A percentile compares a stretch with the other conserved stretches of the same genome.
phyloP scores from a whole-genome alignment of 2,329 filamentous ascomycete genomes.

The Graphilbum ipis-grandicollis region DNA sequence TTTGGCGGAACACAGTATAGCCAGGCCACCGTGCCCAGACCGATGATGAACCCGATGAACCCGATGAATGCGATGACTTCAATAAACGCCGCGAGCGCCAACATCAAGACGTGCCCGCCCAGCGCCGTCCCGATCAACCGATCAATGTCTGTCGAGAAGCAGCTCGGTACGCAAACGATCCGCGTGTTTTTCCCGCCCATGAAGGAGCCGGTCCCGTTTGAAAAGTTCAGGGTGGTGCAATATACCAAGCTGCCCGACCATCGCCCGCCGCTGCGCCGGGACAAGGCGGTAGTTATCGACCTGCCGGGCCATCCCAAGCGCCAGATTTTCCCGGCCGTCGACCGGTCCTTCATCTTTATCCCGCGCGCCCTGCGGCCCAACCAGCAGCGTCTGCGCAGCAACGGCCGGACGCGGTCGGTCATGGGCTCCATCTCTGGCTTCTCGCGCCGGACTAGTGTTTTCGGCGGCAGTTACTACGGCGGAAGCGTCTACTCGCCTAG shows the following conservation, averaged over 20 bases:
- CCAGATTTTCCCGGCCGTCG: constrained; percentile 80
- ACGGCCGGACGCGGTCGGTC: constrained; percentile 52
- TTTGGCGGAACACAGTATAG: constrained; percentile 17
- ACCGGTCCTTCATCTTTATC: constrained; percentile 96
- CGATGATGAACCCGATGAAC: background rate
- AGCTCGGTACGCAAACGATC: constrained; percentile 72
- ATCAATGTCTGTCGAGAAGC: constrained; percentile 65
- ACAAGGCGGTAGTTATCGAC: constrained; percentile 91
- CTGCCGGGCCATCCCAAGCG: constrained; percentile 62
- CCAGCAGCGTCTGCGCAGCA: constrained; percentile 62
- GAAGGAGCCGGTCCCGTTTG: constrained; percentile 51
- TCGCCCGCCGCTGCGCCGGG: constrained; percentile 77
- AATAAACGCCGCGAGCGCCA: constrained; percentile 16
- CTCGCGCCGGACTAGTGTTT: constrained; percentile 71
- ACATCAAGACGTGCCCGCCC: constrained; percentile 38
- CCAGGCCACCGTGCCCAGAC: constrained; percentile 7
- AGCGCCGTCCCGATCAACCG: constrained; percentile 52
- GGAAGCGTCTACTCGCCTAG: constrained; percentile 74
- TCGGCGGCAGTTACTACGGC: constrained; percentile 38
- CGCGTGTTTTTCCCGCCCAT: constrained; percentile 66
- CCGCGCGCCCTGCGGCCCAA: constrained; percentile 85
- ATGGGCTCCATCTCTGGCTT: constrained; percentile 49
- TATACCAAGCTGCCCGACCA: constrained; percentile 93
- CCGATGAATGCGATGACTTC: no score
- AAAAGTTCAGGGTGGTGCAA: constrained; percentile 66